These are phyloP conservation scores for Tetrapisispora taiwanensis DNA, from an alignment of 805 yeast genomes.

Conservation along the genomic window DNA sequence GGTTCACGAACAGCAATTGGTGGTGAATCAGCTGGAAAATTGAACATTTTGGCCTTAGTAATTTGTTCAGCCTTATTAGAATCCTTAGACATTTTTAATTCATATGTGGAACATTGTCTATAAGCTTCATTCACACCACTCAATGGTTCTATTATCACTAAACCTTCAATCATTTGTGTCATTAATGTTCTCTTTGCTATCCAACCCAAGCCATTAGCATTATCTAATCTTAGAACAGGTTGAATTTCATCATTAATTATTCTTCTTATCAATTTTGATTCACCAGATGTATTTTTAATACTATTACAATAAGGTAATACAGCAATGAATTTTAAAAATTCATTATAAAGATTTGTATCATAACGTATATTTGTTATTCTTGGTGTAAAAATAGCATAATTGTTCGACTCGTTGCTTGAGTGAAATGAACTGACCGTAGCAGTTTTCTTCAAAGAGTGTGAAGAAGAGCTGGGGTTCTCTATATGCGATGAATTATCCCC, in stretches of 20 bases:
- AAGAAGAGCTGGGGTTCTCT: constrained; percentile 11
- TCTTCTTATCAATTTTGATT: constrained; percentile 51
- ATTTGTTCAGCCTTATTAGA: not conserved
- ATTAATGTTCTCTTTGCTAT: constrained; percentile 52
- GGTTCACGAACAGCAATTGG: constrained; percentile 69
- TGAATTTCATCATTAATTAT: constrained; percentile 72
- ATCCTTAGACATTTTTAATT: not conserved
- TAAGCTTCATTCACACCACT: constrained; percentile 60
- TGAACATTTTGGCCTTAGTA: constrained; percentile 32
- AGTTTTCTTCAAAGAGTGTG: constrained; percentile 15
- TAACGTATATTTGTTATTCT: constrained; percentile 33
- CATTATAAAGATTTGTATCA: constrained; percentile 31
- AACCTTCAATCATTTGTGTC: constrained; percentile 63
- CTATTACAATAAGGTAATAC: constrained; percentile 27
- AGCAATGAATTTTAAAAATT: constrained; percentile 32
- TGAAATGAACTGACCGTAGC: constrained; percentile 9
- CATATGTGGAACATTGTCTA: not conserved
- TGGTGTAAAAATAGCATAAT: constrained; percentile 31
- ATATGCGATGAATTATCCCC: not conserved
- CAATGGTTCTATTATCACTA: constrained; percentile 77
- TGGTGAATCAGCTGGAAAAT: constrained; percentile 39
- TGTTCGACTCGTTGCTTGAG: constrained; percentile 3
- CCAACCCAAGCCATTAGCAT: constrained; percentile 55
- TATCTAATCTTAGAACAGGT: constrained; percentile 53
- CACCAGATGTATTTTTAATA: constrained; percentile 32